Conservation (phyloP, 108 stramenopile species). For the Nitzschia sp. region DNA sequence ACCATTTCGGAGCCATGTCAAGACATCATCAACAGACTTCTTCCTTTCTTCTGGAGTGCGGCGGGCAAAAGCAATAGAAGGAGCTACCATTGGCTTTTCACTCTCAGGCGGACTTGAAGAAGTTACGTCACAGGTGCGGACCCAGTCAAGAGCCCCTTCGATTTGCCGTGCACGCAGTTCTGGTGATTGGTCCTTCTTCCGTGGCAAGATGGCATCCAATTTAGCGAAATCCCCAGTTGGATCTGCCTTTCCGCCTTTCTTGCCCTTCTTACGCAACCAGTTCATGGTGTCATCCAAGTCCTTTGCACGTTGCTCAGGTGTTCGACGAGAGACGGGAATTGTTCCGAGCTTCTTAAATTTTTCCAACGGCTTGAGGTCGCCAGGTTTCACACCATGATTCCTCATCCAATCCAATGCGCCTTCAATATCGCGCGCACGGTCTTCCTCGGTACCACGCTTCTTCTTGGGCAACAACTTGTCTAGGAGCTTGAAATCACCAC, state of each 20-base stretch:
- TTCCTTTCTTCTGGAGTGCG: conserved; percentile 26
- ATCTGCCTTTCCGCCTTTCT: conserved; percentile 9
- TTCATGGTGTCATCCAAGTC: conserved; percentile 20
- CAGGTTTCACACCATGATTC: conserved; percentile 14
- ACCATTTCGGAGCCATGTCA: conserved; percentile 29
- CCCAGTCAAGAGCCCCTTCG: conserved; percentile 32
- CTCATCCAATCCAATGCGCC: conserved; percentile 38
- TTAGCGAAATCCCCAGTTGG: conserved; percentile 24
- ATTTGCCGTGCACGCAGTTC: conserved; percentile 29
- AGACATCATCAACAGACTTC: conserved; percentile 5
- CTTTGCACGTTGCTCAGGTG: conserved; percentile 17
- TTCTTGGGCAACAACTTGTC: conserved; percentile 31
- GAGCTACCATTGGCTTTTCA: background rate
- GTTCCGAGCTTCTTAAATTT: conserved; percentile 20
- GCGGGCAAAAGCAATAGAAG: conserved; percentile 1
- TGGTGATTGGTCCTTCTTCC: conserved; percentile 24
- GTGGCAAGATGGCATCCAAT: conserved; percentile 20
- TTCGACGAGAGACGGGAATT: conserved; percentile 16
- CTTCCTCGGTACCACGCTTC: conserved; percentile 22
- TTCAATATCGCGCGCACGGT: conserved; percentile 38
- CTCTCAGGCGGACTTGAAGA: conserved; percentile 3
- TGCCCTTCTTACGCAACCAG: conserved; percentile 23
- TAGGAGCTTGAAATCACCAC: conserved; percentile 26
- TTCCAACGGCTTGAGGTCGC: conserved; percentile 10
- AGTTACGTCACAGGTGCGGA: conserved; percentile 13